Percentiles rank a stretch among this genome's conserved stretches.
Conservation (phyloP, 2,329 filamentous ascomycete genomes). For the Emericellopsis atlantica region DNA sequence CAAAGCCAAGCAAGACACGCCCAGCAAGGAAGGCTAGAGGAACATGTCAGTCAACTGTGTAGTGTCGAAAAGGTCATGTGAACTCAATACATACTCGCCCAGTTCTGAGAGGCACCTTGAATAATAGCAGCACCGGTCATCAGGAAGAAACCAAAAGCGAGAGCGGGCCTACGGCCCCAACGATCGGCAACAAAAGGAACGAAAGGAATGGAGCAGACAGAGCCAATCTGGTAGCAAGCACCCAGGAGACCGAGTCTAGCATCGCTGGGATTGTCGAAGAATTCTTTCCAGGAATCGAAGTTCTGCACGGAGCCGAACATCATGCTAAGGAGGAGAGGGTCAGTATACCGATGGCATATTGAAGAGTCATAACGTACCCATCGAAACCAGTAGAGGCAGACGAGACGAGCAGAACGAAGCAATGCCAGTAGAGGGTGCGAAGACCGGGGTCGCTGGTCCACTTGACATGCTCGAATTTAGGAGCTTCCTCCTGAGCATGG, state of each 20-base stretch:
- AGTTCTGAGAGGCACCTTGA: constrained; percentile 4
- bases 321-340: constrained; percentile 20
- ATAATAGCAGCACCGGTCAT: constrained; percentile 32
- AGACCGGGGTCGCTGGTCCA: constrained; percentile 46
- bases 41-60: too few relatives aligned
- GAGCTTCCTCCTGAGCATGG: constrained; percentile 28
- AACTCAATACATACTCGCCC: too few relatives aligned
- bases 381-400: constrained; percentile 52
- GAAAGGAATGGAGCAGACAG: constrained; percentile 31
- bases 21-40: constrained; percentile 14
- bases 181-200: constrained; percentile 30
- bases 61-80: too few relatives aligned
- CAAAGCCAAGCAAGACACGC: constrained; percentile 41
- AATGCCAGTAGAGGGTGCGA: constrained; percentile 40
- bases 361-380: constrained; percentile 9
- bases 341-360: too few relatives aligned
- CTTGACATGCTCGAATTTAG: constrained; percentile 38
- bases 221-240: constrained; percentile 39
- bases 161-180: constrained; percentile 28
- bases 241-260: constrained; percentile 34
- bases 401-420: constrained; percentile 41
- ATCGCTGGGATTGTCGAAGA: constrained; percentile 29
- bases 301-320: constrained; percentile 46
- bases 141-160: constrained; percentile 27
- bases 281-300: constrained; percentile 37